phyloP scores from a whole-genome alignment of 2,329 filamentous ascomycete genomes.

The Pseudogymnoascus sp. region DNA sequence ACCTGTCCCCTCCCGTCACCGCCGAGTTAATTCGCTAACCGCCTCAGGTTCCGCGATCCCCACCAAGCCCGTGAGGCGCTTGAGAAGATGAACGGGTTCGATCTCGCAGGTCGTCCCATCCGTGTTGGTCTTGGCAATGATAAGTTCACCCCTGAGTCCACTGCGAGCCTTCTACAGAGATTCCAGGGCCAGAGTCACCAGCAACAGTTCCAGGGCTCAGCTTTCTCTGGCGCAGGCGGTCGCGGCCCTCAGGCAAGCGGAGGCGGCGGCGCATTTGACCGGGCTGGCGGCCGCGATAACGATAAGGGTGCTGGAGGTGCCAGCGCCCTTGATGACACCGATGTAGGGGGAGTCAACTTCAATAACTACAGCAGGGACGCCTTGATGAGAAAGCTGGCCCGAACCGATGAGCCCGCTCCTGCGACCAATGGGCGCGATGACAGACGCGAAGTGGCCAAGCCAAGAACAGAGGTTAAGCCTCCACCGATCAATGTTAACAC shows the following conservation, averaged over 20 bases:
- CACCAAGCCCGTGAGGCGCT: conserved; percentile 87
- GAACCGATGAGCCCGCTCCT: conserved; percentile 73
- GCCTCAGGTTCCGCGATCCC: conserved; percentile 73
- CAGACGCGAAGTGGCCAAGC: conserved; percentile 65
- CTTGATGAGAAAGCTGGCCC: conserved; percentile 96
- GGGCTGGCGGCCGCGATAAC: conserved; percentile 78
- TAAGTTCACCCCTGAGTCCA: conserved; percentile 98
- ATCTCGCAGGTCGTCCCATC: conserved; percentile 92
- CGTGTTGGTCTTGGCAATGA: conserved; percentile 98
- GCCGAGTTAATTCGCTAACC: conserved; percentile 30
- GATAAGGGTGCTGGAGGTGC: conserved; percentile 83
- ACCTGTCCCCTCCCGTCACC: background rate
- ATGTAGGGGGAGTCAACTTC: conserved; percentile 98
- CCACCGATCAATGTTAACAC: conserved; percentile 81
- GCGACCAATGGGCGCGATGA: conserved; percentile 48
- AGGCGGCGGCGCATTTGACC: conserved; percentile 67
- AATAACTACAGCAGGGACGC: conserved; percentile 98
- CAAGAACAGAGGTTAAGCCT: conserved; percentile 71
- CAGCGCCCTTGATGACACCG: conserved; percentile 92
- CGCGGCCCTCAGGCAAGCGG: conserved; percentile 76
- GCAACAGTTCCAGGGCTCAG: conserved; percentile 75
- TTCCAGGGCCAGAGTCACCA: conserved; percentile 72
- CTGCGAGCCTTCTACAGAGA: conserved; percentile 82
- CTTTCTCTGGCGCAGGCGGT: conserved; percentile 83
- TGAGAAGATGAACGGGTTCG: conserved; percentile 99